Evolutionary conservation across 768 basidiomycete genomes (phyloP), one percentile per base, ranked within the genome.

Genomic region (Naganishia friedmannii): DNA sequence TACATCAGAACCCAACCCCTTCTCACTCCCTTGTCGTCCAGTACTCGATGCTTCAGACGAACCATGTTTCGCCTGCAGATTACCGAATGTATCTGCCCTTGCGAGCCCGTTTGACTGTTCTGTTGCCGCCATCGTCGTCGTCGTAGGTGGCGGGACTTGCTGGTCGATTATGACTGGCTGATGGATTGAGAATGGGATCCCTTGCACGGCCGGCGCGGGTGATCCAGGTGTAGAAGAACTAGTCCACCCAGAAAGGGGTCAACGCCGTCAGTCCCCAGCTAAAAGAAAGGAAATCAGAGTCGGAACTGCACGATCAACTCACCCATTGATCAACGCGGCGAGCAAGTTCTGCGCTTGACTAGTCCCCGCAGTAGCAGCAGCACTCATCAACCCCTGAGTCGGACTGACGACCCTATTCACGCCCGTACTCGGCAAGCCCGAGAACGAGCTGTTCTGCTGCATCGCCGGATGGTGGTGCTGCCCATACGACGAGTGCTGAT

Each of bases 381-480:
- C 60, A 21, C 60, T 63, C 60, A 63, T 63, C 60, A 63, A 45
- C 3, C 39, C 60, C 37, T 63, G 42, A n/a, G 60, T 63, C 21
- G 60, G 60, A 63, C 60, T 63, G 10, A 45, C 60, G 13, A 63
- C 60, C 60, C 60, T 42, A 19, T 63, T 63, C 42, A 63, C 37
- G 4, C 60, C 60, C 39, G 60, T 63, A 63, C 60, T 63, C 9
- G 60, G 60, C 10, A 42, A 26, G 1, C 60, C 60, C n/a, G 60
- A 63, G 60, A 63, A 63, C 60, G 60, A 63, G 42, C 46, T 63
- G 15, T 63, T 63, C 2, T 63, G 60, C 39, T 63, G 60, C 60
- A 63, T 63, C n/a, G 60, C 60, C 21, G 60, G 60, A 46, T 63
- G 60, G 28, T 17, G 60, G 39, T 63, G 60, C 19, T 10, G 23